Evolutionary conservation across 148 eudicot species (phyloP), one percentile per base, ranked within the genome.

Genomic region (Camellia japonica): DNA sequence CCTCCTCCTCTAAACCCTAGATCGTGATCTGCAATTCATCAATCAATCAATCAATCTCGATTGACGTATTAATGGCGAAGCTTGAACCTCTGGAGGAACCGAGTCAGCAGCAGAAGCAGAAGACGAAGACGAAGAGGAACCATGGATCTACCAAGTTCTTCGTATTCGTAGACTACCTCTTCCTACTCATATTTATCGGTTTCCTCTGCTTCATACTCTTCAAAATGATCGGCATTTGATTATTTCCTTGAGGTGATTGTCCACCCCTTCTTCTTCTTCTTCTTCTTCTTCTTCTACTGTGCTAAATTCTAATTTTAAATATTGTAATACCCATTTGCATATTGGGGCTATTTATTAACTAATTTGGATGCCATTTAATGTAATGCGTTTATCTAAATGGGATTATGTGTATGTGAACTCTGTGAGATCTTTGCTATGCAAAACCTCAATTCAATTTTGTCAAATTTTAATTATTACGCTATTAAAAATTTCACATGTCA

Each of bases 201-300:
- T 89, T 91, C 82, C 89, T 89, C 76, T 69, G 83, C 82, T 91
- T 85, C 85, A 82, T 91, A 58, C 82, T 91, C 74, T 71, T 71
- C 84, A 89, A 89, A 55, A 66, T 78, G 63, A 0, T 78, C 64
- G 80, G 80, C 62, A 8, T 67, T 55, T 78, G 64, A 78, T 46
- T 18, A 14, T 63, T 63, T 4, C 16, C 6, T 76, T 47, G 67
- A 76, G 71, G 79, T 76, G 71, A 64, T 63, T 20, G 6, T 14
- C 71, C 7, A 64, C 23, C 71, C 54, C 38, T 30, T 30, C 38
- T 30, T 30, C 38, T 44, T 30, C 38, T 30, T 30, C 38, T 30
- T 30, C 38, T 30, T 30, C 38, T 30, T 16, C 38, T 76, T 15
- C 16, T 14, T 11, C 3, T 70, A 3, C 58, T 23, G 15, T 16